Base-by-base conservation (phyloP, 2,329 filamentous ascomycete species). In the Geosmithia putterillii region DNA sequence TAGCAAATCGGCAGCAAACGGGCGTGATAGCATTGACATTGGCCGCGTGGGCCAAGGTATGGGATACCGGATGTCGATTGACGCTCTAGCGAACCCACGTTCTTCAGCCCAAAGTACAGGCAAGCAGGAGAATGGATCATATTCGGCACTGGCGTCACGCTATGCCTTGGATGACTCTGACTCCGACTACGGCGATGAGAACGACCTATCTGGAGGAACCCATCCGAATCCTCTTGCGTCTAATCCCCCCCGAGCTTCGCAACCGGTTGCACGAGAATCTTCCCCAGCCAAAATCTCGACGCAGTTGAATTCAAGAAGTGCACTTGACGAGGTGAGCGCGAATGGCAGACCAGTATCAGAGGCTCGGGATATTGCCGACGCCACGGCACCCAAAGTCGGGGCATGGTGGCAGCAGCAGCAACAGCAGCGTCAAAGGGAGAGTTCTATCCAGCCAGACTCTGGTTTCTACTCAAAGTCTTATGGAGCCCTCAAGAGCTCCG, bases 401-500 rank as follows among this genome's bases (percentile, higher is more conserved):
- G 22, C 10, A 14, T n/a, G 9, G 21, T 7, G 19, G 4, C 19
- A 42, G 28, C 32, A 40, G 41, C 32, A 35, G 10, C 39, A 21
- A 10, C 40, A 38, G 38, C 25, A 41, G 32, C 41, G 44, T 17
- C 20, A 20, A n/a, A 40, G 64, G n/a, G 54, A 67, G 47, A 69
- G 65, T 48, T 70, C 68, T 39, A 71, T 74, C 47, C 71, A 74
- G 53, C 50, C 63, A 25, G 71, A 75, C 42, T 52, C 53, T 15
- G 57, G 55, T 39, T 76, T 78, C 54, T 73, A 66, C 52, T 57
- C 71, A 9, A 74, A 73, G 54, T 67, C 72, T n/a, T 81, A 81
- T 49, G 74, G 74, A n/a, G 68, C 73, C 41, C 61, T 80, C 39
- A 70, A 66, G 51, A 54, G 69, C 3, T 69, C 61, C 1, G 74